Conservation (phyloP, 495 filamentous ascomycete genomes). For the Parachaetomium inaequale region DNA sequence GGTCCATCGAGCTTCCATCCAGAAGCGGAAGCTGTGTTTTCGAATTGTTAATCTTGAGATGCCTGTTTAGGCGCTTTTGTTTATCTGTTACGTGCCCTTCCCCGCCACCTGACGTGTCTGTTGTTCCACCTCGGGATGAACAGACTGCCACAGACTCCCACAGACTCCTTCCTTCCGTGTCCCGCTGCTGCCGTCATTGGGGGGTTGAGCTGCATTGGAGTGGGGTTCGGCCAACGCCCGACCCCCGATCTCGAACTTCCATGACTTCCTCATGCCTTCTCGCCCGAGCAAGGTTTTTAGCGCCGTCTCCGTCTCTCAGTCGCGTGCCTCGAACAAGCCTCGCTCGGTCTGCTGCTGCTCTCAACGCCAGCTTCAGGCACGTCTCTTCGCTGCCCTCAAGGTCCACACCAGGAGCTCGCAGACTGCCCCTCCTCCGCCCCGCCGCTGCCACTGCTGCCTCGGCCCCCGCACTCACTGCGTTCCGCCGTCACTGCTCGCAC, state of each 20-base stretch:
- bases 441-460: conserved; percentile 8
- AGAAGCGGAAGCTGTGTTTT: conserved; percentile 16
- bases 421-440: conserved; percentile 14
- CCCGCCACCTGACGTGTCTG: neutral
- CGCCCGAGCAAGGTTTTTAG: conserved; percentile 13
- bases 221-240: conserved; percentile 10
- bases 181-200: conserved; percentile 12
- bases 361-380: neutral
- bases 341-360: neutral
- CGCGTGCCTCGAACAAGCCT: neutral
- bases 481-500: conserved; percentile 22
- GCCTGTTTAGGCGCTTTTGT: neutral
- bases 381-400: neutral
- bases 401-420: conserved; percentile 4
- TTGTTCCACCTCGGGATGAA: neutral
- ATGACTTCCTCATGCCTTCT: conserved; percentile 13
- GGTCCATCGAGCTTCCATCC: neutral
- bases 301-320: neutral
- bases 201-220: conserved; percentile 5
- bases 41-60: neutral
- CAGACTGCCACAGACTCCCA: neutral
- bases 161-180: neutral
- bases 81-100: too few species aligned
- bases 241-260: conserved; percentile 1
- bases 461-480: neutral